A percentile compares a stretch with the other conserved stretches of the same genome.
Evolutionary conservation across 2,329 filamentous ascomycete genomes (phyloP).

Genomic region (Alternaria alternata): DNA sequence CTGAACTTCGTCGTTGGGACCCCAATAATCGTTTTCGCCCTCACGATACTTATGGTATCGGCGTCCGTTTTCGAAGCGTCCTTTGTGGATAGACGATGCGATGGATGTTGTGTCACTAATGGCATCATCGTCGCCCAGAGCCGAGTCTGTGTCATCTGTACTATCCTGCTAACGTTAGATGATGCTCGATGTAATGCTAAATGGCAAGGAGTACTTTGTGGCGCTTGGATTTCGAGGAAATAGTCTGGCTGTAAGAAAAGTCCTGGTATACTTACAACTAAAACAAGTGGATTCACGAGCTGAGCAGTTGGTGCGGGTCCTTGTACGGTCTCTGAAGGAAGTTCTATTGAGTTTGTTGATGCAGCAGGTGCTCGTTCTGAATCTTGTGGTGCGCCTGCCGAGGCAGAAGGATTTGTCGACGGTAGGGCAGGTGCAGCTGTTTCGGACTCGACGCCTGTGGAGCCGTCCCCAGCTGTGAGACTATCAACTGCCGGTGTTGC

Average conservation of each 20-base stretch:
- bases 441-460: not conserved
- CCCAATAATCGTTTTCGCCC: slow-evolving; percentile 44
- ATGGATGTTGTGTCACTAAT: slow-evolving; percentile 44
- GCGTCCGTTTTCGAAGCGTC: slow-evolving; percentile 45
- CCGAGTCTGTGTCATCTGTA: slow-evolving; percentile 32
- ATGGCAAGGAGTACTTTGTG: not conserved
- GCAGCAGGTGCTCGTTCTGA: not conserved
- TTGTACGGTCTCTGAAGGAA: slow-evolving; percentile 8
- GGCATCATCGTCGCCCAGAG: slow-evolving; percentile 12
- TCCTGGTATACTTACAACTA: slow-evolving; percentile 13
- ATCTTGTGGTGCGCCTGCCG: not conserved
- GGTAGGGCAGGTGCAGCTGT: not conserved
- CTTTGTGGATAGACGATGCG: slow-evolving; percentile 38
- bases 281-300: slow-evolving; percentile 19
- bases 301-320: slow-evolving; percentile 16
- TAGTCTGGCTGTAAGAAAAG: not conserved
- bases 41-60: slow-evolving; percentile 45
- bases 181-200: not conserved
- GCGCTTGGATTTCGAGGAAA: not conserved
- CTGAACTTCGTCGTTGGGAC: slow-evolving; percentile 41
- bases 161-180: slow-evolving; percentile 11
- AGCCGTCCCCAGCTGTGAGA: not conserved
- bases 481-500: not conserved
- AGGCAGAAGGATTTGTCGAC: not conserved
- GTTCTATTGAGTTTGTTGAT: not conserved